These are phyloP conservation scores for Mycena capillaripes DNA, from an alignment of 768 basidiomycete genomes.

Conservation along the genomic window DNA sequence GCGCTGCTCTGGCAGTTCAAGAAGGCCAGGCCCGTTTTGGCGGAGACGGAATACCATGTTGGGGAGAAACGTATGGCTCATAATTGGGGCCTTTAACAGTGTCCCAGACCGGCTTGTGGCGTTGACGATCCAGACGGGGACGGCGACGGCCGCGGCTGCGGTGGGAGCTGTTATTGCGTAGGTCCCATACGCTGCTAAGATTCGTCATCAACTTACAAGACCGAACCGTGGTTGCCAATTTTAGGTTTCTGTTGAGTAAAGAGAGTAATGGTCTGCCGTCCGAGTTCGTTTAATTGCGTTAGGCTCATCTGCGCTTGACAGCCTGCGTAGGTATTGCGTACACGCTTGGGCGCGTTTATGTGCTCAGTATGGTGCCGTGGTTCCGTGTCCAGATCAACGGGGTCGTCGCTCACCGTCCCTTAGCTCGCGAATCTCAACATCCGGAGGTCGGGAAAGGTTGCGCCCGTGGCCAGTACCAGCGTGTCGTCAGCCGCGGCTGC, in stretches of 20 bases:
- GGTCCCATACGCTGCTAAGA: constrained; percentile 5
- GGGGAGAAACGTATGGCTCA: constrained; percentile 15
- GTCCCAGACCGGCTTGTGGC: too few species aligned
- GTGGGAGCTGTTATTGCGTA: constrained; percentile 16
- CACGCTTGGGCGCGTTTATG: too few species aligned
- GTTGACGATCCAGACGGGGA: constrained; percentile 9
- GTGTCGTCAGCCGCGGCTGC: constrained; percentile 6
- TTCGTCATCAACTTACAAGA: constrained; percentile 16
- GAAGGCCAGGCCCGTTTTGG: constrained; percentile 11
- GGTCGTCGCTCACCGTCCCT: constrained; percentile 1
- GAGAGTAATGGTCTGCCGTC: constrained; percentile 10
- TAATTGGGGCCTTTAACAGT: constrained; percentile 8
- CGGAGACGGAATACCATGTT: not conserved
- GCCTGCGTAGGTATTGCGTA: not conserved
- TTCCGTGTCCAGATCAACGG: not conserved
- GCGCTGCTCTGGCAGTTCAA: constrained; percentile 16
- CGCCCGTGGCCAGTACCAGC: not conserved
- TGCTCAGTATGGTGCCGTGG: constrained; percentile 23
- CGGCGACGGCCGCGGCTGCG: constrained; percentile 15
- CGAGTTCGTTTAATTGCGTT: constrained; percentile 13
- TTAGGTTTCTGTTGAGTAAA: constrained; percentile 12
- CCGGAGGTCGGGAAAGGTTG: constrained; percentile 16
- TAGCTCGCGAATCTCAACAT: too few species aligned
- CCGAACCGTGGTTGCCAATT: constrained; percentile 10
- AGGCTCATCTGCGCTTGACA: not conserved